Percentiles rank a stretch among this genome's conserved stretches.
phyloP scores from a whole-genome alignment of 2,329 filamentous ascomycete species.

The Colletotrichum abscissum region DNA sequence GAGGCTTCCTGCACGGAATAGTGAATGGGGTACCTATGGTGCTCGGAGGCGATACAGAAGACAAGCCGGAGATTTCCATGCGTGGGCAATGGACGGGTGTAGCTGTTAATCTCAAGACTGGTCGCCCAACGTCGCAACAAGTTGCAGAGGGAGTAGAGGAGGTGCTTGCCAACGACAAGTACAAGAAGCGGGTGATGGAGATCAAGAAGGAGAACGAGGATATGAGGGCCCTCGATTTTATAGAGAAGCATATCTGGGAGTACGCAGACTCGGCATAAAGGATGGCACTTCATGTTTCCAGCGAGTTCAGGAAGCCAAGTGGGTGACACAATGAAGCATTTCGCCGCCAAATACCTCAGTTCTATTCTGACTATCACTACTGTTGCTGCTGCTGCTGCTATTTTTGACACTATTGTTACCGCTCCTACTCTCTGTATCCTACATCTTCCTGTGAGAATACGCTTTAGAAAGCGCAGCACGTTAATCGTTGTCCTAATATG shows the following conservation, averaged over 20 bases:
- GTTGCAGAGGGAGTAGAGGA: constrained; percentile 45
- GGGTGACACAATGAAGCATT: too few relatives aligned
- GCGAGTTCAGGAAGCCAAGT: background rate
- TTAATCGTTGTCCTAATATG: too few relatives aligned
- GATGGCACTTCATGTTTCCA: background rate
- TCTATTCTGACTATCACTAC: too few relatives aligned
- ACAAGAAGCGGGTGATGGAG: constrained; percentile 44
- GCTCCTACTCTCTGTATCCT: too few relatives aligned
- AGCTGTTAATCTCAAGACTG: constrained; percentile 55
- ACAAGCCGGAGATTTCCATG: constrained; percentile 54
- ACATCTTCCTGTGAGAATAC: too few relatives aligned
- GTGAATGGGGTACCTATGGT: constrained; percentile 60
- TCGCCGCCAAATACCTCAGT: too few relatives aligned
- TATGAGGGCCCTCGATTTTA: constrained; percentile 35
- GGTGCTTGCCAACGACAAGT: constrained; percentile 44
- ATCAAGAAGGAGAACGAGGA: constrained; percentile 48
- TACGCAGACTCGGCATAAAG: constrained; percentile 11
- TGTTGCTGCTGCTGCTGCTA: too few relatives aligned
- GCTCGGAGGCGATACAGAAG: constrained; percentile 53
- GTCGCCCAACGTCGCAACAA: constrained; percentile 43
- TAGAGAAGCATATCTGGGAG: constrained; percentile 36
- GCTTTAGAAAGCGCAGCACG: too few relatives aligned
- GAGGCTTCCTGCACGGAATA: constrained; percentile 57
- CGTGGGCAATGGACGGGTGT: constrained; percentile 56
- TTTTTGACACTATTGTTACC: too few relatives aligned